Conservation (phyloP, 495 filamentous ascomycete genomes). For the Pyrenopolyporus hunteri region DNA sequence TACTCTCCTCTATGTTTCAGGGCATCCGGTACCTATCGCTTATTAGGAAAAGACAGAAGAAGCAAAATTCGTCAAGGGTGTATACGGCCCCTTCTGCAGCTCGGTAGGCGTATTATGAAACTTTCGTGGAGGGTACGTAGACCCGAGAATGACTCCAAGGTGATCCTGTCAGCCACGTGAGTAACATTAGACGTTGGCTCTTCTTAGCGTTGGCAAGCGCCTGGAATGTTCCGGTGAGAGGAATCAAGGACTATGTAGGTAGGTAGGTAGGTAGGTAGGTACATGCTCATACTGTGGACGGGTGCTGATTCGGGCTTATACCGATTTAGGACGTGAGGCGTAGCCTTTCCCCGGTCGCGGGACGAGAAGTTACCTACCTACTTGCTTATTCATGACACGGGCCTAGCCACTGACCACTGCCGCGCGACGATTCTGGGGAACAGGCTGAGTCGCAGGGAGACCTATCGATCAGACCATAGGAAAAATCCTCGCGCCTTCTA, state of each 20-base stretch:
- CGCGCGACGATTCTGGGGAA: slow-evolving; percentile 19
- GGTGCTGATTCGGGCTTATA: slow-evolving; percentile 19
- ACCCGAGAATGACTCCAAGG: slow-evolving; percentile 22
- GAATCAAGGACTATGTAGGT: not conserved
- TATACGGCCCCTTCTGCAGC: not conserved
- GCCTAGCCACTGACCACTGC: slow-evolving; percentile 6
- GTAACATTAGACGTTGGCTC: slow-evolving; percentile 29
- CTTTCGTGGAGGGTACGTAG: slow-evolving; percentile 12
- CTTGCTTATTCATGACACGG: slow-evolving; percentile 16
- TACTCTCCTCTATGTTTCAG: slow-evolving; percentile 19
- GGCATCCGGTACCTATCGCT: slow-evolving; percentile 9
- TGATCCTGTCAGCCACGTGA: slow-evolving; percentile 37
- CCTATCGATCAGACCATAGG: slow-evolving; percentile 11
- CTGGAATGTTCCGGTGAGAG: slow-evolving; percentile 14
- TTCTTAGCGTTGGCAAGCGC: slow-evolving; percentile 9
- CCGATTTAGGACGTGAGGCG: slow-evolving; percentile 17
- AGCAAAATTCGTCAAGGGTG: slow-evolving; percentile 13
- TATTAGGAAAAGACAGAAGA: slow-evolving; percentile 16
- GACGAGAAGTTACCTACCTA: not conserved
- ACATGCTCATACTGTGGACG: slow-evolving; percentile 21
- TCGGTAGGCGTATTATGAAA: slow-evolving; percentile 21
- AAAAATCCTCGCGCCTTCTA: slow-evolving; percentile 10
- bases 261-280: not conserved
- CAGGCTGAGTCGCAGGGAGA: slow-evolving; percentile 4
- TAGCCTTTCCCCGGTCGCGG: slow-evolving; percentile 4